Conservation (phyloP, 2,329 filamentous ascomycete species). For the Xylariales sp. region DNA sequence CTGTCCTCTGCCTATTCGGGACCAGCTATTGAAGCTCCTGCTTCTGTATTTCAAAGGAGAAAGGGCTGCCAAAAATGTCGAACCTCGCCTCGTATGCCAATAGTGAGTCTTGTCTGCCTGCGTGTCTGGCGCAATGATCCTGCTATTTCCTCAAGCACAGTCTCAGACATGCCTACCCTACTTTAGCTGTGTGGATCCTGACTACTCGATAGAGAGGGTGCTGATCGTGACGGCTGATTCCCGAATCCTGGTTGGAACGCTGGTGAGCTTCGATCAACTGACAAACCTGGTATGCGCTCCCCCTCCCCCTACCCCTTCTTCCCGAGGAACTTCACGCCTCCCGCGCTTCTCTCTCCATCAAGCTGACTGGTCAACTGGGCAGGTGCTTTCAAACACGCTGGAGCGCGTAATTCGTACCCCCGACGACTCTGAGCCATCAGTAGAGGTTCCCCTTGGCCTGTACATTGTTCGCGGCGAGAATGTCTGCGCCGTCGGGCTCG, state of each 20-base stretch:
- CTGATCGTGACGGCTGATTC: conserved; percentile 90
- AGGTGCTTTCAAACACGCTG: conserved; percentile 76
- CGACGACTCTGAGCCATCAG: conserved; percentile 78
- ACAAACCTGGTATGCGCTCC: conserved; percentile 70
- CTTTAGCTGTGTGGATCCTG: conserved; percentile 15
- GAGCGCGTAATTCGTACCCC: conserved; percentile 86
- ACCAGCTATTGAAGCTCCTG: too few relatives aligned
- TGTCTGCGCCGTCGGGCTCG: conserved; percentile 81
- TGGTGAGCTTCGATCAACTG: conserved; percentile 82
- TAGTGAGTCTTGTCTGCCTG: conserved; percentile 17
- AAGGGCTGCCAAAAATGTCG: conserved; percentile 20
- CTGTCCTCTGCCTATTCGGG: too few relatives aligned
- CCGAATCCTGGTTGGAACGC: conserved; percentile 75
- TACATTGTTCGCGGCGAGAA: conserved; percentile 95
- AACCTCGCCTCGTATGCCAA: conserved; percentile 25
- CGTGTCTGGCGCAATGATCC: background rate
- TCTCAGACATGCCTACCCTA: background rate
- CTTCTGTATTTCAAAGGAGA: too few relatives aligned
- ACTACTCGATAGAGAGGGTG: conserved; percentile 69
- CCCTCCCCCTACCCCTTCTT: background rate
- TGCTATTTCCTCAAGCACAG: too few relatives aligned
- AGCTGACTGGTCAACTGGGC: conserved; percentile 1
- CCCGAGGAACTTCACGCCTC: too few relatives aligned
- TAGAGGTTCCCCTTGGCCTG: conserved; percentile 77
- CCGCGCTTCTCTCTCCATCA: too few relatives aligned